Evolutionary conservation across 306 rosid species (phyloP).

Genomic region (Quercus cerris): DNA sequence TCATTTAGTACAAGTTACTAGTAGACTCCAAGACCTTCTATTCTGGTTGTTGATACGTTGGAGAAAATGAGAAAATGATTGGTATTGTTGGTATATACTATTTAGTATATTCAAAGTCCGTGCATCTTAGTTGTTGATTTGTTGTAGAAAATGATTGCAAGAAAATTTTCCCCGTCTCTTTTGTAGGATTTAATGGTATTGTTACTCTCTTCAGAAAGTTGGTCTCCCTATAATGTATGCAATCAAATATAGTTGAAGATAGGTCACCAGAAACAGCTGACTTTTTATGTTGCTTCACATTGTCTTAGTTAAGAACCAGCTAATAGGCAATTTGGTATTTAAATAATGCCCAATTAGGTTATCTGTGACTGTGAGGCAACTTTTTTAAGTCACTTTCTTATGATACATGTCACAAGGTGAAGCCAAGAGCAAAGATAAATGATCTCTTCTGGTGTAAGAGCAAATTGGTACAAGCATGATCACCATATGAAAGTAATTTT

Average conservation of each 20-base stretch:
- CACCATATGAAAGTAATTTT: no score
- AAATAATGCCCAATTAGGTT: not conserved
- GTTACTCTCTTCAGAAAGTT: not conserved
- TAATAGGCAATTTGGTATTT: not conserved
- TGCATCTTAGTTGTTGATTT: no score
- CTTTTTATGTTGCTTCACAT: not conserved
- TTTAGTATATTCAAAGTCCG: no score
- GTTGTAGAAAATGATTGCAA: no score
- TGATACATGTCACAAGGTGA: not conserved
- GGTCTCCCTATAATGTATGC: not conserved
- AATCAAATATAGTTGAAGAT: not conserved
- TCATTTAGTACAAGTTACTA: no score
- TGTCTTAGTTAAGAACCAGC: not conserved
- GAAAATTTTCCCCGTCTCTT: no score
- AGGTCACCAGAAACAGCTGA: not conserved
- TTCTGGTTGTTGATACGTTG: not conserved
- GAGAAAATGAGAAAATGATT: not conserved
- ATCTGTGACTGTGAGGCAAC: not conserved
- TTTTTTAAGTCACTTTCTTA: not conserved
- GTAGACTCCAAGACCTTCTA: no score
- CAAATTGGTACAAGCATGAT: no score
- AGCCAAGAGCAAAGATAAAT: not conserved
- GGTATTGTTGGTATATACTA: not conserved
- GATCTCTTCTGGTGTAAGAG: no score
- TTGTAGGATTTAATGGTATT: no score